Conservation (phyloP, 768 basidiomycete genomes). For the Hypsizygus marmoreus region DNA sequence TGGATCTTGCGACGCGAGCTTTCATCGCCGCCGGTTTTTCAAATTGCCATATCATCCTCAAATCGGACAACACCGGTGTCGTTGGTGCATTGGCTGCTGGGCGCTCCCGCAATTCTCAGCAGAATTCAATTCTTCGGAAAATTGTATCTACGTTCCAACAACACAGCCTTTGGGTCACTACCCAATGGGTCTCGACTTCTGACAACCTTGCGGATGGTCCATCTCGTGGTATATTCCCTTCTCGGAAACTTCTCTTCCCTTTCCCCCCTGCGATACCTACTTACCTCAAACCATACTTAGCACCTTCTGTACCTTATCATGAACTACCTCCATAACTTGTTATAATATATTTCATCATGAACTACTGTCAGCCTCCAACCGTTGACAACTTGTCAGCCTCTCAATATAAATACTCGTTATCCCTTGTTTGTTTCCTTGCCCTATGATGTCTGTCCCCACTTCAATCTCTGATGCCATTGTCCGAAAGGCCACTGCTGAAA, state of each 20-base stretch:
- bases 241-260: background rate
- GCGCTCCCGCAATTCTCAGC: constrained; percentile 25
- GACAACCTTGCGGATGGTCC: constrained; percentile 13
- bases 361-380: too few relatives aligned
- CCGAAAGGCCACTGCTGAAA: too few relatives aligned
- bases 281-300: background rate
- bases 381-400: too few relatives aligned
- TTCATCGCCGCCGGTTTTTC: constrained; percentile 21
- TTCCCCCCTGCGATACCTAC: background rate
- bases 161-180: constrained; percentile 26
- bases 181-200: constrained; percentile 25
- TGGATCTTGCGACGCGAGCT: constrained; percentile 35
- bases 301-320: constrained; percentile 10
- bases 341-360: background rate
- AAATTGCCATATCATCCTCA: constrained; percentile 29
- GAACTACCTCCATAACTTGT: background rate
- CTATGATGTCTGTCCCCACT: too few relatives aligned
- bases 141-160: constrained; percentile 24
- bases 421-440: too few relatives aligned
- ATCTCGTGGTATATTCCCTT: constrained; percentile 18
- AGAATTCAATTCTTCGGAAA: constrained; percentile 26
- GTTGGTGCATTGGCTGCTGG: constrained; percentile 25
- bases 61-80: constrained; percentile 38
- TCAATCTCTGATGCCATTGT: too few relatives aligned
- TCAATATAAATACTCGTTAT: too few relatives aligned